Conservation (phyloP, 148 eudicot genomes). For the Fagopyrum tataricum region DNA sequence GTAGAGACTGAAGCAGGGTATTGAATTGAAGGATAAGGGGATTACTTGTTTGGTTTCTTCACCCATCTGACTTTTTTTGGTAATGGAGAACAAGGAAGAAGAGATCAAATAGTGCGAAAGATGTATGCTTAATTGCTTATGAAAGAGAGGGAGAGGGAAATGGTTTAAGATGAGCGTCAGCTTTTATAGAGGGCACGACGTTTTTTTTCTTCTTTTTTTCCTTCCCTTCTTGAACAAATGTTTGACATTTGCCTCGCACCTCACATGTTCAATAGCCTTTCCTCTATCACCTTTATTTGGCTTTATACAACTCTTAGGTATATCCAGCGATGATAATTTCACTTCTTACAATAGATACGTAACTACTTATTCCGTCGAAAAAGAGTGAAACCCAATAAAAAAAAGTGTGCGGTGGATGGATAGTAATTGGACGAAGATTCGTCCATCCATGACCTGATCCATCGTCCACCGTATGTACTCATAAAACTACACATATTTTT, state of each 20-base stretch:
- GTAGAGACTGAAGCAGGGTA: not conserved
- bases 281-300: too few relatives aligned
- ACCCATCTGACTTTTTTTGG: conserved; percentile 41
- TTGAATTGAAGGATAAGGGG: not conserved
- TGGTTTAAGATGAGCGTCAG: not conserved
- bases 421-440: too few relatives aligned
- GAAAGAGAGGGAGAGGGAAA: conserved; percentile 5
- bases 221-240: not conserved
- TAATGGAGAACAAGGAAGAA: not conserved
- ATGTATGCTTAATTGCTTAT: not conserved
- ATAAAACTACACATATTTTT: too few relatives aligned
- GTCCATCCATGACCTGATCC: too few relatives aligned
- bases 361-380: too few relatives aligned
- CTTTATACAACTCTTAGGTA: too few relatives aligned
- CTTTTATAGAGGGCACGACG: not conserved
- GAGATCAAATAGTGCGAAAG: not conserved
- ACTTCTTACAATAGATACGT: too few relatives aligned
- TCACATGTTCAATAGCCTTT: too few relatives aligned
- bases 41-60: conserved; percentile 65
- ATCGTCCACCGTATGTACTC: too few relatives aligned
- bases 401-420: too few relatives aligned
- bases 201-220: not conserved
- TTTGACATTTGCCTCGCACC: not conserved
- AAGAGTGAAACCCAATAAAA: too few relatives aligned
- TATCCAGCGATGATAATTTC: too few relatives aligned